Evolutionary conservation across 805 yeast genomes (phyloP), one percentile per base, ranked within the genome.

Genomic region (Saccharomyces kudriavzevii): DNA sequence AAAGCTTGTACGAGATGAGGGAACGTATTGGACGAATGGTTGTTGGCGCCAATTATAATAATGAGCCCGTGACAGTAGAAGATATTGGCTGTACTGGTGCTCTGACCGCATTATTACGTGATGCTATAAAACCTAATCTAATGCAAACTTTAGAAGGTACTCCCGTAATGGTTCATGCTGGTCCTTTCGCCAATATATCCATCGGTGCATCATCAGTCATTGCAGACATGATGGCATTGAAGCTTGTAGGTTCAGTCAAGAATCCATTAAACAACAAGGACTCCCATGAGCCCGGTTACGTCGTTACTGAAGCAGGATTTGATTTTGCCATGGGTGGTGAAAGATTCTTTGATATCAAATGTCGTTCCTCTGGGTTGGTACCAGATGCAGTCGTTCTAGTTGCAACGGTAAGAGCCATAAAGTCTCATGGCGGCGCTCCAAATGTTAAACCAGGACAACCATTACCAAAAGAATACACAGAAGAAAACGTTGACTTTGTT

Each of bases 271-370:
- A 17, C 17, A 25, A 54, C 17, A 52, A 48, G 8, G 50, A 52
- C 17, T 14, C 54, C 3, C 49, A 58, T 20, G 78, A 82, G 52
- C 75, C 77, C 56, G 98, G 98, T 60, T 92, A 81, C 68, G 98
- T 90, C 52, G 89, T 92, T 56, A 92, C 99, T 50, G 99, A 92
- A 72, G 97, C 98, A 43, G 99, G 99, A 51, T 92, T 92, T 74
- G 98, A 92, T 73, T 92, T 94, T 77, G 92, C 97, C 49, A 92
- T 92, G 98, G 99, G 99, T 60, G 98, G 98, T 62, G 99, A 92
- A 77, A 81, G 98, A 66, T 92, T 92, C 75, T 81, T 92, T 73
- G 89, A 92, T 76, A 92, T 92, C 71, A 92, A 92, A 76, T 90
- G 97, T 72, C 84, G 98, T 70, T 79, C 96, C 20, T 86, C 95